Evolutionary conservation across 148 eudicot genomes (phyloP).

Genomic region (Rhododendron mucronatum): DNA sequence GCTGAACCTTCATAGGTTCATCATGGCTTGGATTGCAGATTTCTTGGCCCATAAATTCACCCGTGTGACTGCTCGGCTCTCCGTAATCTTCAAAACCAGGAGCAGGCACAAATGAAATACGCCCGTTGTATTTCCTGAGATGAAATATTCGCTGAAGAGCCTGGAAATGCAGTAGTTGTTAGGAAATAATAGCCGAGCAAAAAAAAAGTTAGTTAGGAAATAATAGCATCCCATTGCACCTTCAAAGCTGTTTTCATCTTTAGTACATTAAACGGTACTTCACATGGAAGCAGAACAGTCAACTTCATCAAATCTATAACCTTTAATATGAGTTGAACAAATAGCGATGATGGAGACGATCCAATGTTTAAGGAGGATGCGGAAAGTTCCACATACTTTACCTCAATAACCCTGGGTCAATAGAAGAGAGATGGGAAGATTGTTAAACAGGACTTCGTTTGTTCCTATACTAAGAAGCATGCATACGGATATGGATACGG

Average conservation of each 20-base stretch:
- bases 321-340: background rate
- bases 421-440: background rate
- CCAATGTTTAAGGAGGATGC: background rate
- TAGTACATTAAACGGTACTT: background rate
- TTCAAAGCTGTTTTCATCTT: slow-evolving; percentile 4
- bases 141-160: slow-evolving; percentile 60
- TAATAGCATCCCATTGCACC: background rate
- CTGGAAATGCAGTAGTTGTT: slow-evolving; percentile 26
- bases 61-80: slow-evolving; percentile 35
- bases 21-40: slow-evolving; percentile 24
- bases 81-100: slow-evolving; percentile 66
- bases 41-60: slow-evolving; percentile 20
- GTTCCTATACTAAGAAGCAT: too few relatives aligned
- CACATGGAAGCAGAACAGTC: background rate
- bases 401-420: background rate
- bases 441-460: background rate
- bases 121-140: slow-evolving; percentile 75
- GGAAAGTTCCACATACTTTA: background rate
- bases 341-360: background rate
- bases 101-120: slow-evolving; percentile 76
- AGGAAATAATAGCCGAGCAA: background rate
- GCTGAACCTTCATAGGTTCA: slow-evolving; percentile 22
- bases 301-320: background rate
- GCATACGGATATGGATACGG: too few relatives aligned
- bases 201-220: background rate